Percentiles rank a stretch among this genome's conserved stretches.
phyloP scores from a whole-genome alignment of 2,329 filamentous ascomycete genomes.

The Ceratocystis albifundus region DNA sequence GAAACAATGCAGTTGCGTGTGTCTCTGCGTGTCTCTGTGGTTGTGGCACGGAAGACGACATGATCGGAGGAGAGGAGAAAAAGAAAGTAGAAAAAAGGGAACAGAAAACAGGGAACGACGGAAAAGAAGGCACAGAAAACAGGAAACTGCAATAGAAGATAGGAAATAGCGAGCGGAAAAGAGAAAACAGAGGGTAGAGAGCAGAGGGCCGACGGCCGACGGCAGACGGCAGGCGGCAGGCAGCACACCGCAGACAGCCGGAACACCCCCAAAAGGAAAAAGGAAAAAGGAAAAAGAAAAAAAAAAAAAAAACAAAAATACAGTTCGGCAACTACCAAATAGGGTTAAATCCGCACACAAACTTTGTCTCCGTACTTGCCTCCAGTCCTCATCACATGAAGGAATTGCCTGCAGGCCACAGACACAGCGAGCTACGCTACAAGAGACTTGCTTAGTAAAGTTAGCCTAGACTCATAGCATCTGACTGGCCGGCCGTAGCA shows the following conservation, averaged over 20 bases:
- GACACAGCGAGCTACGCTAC: no score
- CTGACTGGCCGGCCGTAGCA: no score
- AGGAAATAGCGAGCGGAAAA: no score
- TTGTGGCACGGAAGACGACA: slow-evolving; percentile 5
- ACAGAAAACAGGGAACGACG: not conserved
- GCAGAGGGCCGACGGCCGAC: no score
- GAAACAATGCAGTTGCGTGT: not conserved
- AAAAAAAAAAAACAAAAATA: not conserved
- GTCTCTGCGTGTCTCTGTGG: no score
- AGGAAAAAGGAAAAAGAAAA: not conserved
- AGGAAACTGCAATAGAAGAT: not conserved
- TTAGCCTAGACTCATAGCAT: no score
- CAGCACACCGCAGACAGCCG: no score
- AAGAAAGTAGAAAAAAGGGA: not conserved
- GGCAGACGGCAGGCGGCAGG: no score
- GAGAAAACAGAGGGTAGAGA: no score
- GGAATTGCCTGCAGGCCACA: not conserved
- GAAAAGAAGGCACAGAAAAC: not conserved
- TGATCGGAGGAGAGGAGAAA: not conserved
- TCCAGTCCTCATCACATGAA: not conserved
- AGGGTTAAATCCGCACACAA: not conserved
- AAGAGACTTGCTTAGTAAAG: no score
- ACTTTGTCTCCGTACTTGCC: not conserved
- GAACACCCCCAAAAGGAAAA: not conserved
- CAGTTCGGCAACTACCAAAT: not conserved